Conservation (phyloP, 2,329 filamentous ascomycete species). For the Alternaria viburni region DNA sequence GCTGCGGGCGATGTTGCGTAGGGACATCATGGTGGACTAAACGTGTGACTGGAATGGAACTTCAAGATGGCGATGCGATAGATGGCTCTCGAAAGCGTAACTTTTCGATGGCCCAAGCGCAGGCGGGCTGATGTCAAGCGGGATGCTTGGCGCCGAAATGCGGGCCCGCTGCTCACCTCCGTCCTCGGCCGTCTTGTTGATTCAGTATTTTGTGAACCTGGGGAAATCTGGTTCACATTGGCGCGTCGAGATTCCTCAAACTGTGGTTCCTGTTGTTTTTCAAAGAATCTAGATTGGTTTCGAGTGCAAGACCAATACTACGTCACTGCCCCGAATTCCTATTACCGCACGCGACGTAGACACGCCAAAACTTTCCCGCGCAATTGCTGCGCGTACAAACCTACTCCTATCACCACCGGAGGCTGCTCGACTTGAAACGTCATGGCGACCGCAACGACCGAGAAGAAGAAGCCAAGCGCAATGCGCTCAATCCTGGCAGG, state of each 20-base stretch:
- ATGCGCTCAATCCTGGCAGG: constrained; percentile 91
- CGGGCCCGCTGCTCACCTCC: constrained; percentile 12
- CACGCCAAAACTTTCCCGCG: constrained; percentile 6
- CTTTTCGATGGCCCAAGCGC: constrained; percentile 31
- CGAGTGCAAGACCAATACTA: neutral
- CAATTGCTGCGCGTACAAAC: constrained; percentile 3
- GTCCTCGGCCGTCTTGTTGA: neutral
- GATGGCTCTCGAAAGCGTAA: constrained; percentile 17
- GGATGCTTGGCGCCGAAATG: constrained; percentile 16
- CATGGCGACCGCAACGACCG: constrained; percentile 37
- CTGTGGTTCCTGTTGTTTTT: neutral
- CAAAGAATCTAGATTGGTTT: neutral
- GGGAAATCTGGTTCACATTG: neutral
- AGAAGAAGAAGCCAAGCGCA: constrained; percentile 68
- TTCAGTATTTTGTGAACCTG: neutral
- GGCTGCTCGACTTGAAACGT: neutral
- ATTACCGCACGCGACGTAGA: constrained; percentile 9
- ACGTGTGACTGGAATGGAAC: neutral
- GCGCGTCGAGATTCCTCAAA: neutral
- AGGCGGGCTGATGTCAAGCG: constrained; percentile 23
- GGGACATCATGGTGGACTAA: constrained; percentile 50
- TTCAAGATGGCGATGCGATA: constrained; percentile 8
- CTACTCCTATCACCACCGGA: neutral
- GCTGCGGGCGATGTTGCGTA: constrained; percentile 54
- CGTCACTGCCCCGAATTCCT: constrained; percentile 18